Evolutionary conservation across 1,284 basidiomycete genomes (phyloP), one percentile per base, ranked within the genome.

Genomic region (Mycena sp.): DNA sequence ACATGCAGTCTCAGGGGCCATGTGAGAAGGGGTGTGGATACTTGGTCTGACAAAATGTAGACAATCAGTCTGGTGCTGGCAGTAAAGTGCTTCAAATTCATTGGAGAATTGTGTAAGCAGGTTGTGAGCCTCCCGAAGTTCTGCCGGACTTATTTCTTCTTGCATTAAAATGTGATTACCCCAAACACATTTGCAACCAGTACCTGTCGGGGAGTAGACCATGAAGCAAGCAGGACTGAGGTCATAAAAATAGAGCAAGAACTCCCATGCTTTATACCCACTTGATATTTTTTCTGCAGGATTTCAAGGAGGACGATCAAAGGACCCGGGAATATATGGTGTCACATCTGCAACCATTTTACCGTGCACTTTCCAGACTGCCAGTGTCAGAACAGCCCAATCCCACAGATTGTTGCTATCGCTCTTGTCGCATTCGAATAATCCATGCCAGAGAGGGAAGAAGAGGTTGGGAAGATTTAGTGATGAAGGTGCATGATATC

Each of bases 201-300:
- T 35, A 35, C 14, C 14, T 35, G 32, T 35, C 32, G 32, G 32
- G 32, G 9, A 35, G 32, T 9, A 35, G 7, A 35, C 58, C 21
- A 71, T 68, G 45, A 80, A 67, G 7, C 80, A 58, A 2, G 58
- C 76, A 23, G 79, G 79, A 9, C 72, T 77, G 12, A 81, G 70
- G 0, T 75, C 77, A 70, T 71, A 83, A 32, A 83, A 21, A 41
- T 77, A 81, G 0, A 69, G 57, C 14, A 69, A 67, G 19, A 60
- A 83, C 63, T 82, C 78, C 28, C 67, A 71, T 6, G 76, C 78
- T 58, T 81, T 81, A 64, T 80, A 82, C 4, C 78, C 74, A 53
- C 77, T 78, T 19, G 32, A 35, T 7, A 35, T 35, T 35, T 35
- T 35, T 14, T 35, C 32, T 14, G 32, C 32, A 9, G 32, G 69